These are phyloP conservation scores for Geotrichum cucujoidarum DNA, from an alignment of 1,139 yeast genomes.

Conservation along the genomic window DNA sequence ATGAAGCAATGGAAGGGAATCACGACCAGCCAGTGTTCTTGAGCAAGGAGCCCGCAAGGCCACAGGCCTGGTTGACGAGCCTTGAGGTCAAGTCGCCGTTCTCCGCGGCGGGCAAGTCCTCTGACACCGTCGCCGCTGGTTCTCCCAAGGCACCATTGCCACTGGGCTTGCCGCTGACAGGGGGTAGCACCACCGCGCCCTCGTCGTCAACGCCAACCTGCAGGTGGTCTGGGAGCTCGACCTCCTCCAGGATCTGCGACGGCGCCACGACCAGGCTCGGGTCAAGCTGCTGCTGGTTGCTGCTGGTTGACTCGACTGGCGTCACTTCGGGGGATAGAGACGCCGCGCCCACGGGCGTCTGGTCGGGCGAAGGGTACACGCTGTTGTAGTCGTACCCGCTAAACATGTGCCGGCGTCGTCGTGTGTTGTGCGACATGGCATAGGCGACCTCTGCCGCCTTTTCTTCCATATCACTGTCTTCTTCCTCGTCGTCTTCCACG, in stretches of 20 bases:
- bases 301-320: background rate
- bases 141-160: no score
- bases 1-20: no score
- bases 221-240: background rate
- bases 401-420: constrained; percentile 70
- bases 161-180: background rate
- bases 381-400: constrained; percentile 75
- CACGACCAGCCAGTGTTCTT: no score
- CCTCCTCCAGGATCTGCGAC: background rate
- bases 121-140: no score
- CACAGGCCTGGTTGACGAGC: no score
- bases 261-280: background rate
- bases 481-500: constrained; percentile 69
- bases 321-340: no score
- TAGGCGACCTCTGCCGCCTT: constrained; percentile 29
- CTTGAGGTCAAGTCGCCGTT: no score
- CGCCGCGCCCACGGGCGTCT: background rate
- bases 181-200: background rate
- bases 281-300: background rate
- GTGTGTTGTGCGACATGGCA: constrained; percentile 70
- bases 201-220: background rate
- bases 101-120: no score
- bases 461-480: constrained; percentile 47
- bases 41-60: no score
- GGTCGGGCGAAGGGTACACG: constrained; percentile 44